A percentile compares a stretch with the other conserved stretches of the same genome.
phyloP scores from a whole-genome alignment of 1,284 basidiomycete genomes.

The Inonotus obliquus region DNA sequence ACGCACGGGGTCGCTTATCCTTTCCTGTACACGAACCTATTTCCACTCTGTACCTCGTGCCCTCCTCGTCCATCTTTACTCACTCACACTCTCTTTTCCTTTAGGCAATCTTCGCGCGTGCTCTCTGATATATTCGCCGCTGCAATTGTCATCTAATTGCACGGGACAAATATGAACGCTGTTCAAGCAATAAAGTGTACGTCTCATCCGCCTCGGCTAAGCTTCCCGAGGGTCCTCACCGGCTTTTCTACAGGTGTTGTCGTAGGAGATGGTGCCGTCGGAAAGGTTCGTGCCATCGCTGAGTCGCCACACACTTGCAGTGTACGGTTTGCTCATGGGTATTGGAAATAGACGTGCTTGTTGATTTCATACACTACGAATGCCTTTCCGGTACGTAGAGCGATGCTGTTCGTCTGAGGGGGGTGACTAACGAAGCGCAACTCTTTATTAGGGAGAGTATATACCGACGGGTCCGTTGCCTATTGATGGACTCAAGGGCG shows the following conservation, averaged over 20 bases:
- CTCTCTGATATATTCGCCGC: background rate
- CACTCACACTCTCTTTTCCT: background rate
- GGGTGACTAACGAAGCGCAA: constrained; percentile 13
- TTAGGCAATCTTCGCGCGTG: constrained; percentile 2
- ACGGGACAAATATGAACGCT: constrained; percentile 37
- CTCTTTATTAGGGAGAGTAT: constrained; percentile 76
- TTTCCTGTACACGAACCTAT: background rate
- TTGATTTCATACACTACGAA: constrained; percentile 98
- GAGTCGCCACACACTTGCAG: constrained; percentile 1
- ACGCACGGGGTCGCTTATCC: background rate
- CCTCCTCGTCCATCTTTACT: constrained; percentile 1
- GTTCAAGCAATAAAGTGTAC: constrained; percentile 71
- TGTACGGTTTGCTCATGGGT: constrained; percentile 16
- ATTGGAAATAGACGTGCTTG: constrained; percentile 74
- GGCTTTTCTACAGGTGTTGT: constrained; percentile 74
- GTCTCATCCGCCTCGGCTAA: constrained; percentile 23
- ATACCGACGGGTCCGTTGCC: constrained; percentile 80
- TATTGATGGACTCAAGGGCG: background rate
- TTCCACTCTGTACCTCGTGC: constrained; percentile 7
- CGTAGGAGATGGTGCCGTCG: constrained; percentile 98
- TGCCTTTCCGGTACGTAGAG: constrained; percentile 77
- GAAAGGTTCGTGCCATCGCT: constrained; percentile 70
- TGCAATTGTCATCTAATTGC: constrained; percentile 4
- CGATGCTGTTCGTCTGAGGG: constrained; percentile 22
- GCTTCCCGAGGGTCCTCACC: constrained; percentile 24